A percentile compares a stretch with the other conserved stretches of the same genome.
These are phyloP conservation scores for Pleurotus cornucopiae DNA, from an alignment of 768 basidiomycete species.

Conservation along the genomic window DNA sequence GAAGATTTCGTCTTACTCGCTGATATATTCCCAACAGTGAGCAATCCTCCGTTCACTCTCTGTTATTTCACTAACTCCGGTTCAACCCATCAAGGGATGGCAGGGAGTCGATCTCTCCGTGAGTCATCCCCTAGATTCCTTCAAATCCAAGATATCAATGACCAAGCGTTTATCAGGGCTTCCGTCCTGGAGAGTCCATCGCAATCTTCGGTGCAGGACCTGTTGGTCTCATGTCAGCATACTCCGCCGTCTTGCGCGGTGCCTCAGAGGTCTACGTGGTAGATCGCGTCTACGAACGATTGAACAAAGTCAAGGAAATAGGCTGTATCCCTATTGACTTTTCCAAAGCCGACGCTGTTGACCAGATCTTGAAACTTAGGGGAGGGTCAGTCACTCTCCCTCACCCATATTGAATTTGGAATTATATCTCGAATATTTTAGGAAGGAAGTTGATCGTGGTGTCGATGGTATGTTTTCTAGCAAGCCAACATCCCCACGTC, in stretches of 20 bases:
- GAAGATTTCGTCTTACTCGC: slow-evolving; percentile 52
- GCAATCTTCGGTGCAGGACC: slow-evolving; percentile 54
- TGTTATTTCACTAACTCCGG: no score
- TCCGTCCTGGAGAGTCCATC: slow-evolving; percentile 47
- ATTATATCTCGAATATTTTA: slow-evolving; percentile 9
- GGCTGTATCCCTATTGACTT: slow-evolving; percentile 50
- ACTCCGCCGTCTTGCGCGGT: slow-evolving; percentile 48
- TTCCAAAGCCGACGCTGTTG: slow-evolving; percentile 40
- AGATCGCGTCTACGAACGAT: slow-evolving; percentile 50
- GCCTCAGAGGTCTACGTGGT: slow-evolving; percentile 52
- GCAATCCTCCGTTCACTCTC: slow-evolving; percentile 7
- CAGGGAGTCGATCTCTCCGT: slow-evolving; percentile 47
- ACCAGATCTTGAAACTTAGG: slow-evolving; percentile 41
- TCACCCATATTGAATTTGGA: no score
- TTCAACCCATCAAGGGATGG: slow-evolving; percentile 33
- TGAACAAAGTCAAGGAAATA: slow-evolving; percentile 48
- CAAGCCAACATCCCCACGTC: no score
- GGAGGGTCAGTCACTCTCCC: slow-evolving; percentile 31
- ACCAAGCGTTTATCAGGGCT: slow-evolving; percentile 26
- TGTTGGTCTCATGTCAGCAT: slow-evolving; percentile 55
- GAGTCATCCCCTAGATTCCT: no score
- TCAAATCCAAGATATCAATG: slow-evolving; percentile 5
- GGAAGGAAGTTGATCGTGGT: slow-evolving; percentile 46
- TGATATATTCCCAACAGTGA: slow-evolving; percentile 54
- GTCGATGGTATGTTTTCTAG: slow-evolving; percentile 32